phyloP scores from a whole-genome alignment of 2,329 filamentous ascomycete species.

The Thermochaetoides dissita region DNA sequence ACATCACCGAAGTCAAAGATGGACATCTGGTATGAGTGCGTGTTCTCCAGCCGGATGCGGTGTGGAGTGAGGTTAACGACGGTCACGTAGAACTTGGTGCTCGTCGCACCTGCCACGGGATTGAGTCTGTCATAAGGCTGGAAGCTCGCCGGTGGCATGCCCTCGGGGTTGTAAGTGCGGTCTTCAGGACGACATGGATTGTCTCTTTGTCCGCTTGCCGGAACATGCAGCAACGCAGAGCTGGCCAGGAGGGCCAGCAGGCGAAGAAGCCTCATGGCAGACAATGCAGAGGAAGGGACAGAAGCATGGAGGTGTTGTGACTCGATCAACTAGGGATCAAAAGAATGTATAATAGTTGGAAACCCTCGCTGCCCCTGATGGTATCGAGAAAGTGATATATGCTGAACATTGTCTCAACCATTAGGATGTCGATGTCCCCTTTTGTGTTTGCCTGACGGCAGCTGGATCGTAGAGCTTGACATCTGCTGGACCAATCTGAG shows the following conservation, averaged over 20 bases:
- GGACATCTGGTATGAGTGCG: slow-evolving; percentile 21
- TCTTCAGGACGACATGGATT: slow-evolving; percentile 6
- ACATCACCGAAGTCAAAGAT: slow-evolving; percentile 21
- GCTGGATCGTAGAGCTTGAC: too few species aligned
- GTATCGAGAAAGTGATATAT: too few species aligned
- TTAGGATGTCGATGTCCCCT: too few species aligned
- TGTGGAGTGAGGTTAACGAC: slow-evolving; percentile 24
- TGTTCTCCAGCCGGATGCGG: slow-evolving; percentile 16
- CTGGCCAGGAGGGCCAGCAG: slow-evolving; percentile 7
- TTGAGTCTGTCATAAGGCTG: slow-evolving; percentile 9
- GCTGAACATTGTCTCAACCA: too few species aligned
- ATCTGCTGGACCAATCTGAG: too few species aligned
- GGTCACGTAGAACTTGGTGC: slow-evolving; percentile 18
- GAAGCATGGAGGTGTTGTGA: too few species aligned
- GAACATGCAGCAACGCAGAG: slow-evolving; percentile 2
- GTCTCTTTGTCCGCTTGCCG: slow-evolving; percentile 2
- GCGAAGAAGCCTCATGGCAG: slow-evolving; percentile 4
- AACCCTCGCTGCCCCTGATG: too few species aligned
- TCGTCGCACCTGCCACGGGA: slow-evolving; percentile 2
- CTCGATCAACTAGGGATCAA: too few species aligned
- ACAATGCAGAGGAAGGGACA: too few species aligned
- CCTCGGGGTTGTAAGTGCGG: slow-evolving; percentile 11
- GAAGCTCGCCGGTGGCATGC: slow-evolving; percentile 5
- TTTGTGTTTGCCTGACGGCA: too few species aligned
- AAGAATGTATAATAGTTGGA: too few species aligned